Evolutionary conservation across 768 basidiomycete genomes (phyloP).

Genomic region (Lentinula detonsa): DNA sequence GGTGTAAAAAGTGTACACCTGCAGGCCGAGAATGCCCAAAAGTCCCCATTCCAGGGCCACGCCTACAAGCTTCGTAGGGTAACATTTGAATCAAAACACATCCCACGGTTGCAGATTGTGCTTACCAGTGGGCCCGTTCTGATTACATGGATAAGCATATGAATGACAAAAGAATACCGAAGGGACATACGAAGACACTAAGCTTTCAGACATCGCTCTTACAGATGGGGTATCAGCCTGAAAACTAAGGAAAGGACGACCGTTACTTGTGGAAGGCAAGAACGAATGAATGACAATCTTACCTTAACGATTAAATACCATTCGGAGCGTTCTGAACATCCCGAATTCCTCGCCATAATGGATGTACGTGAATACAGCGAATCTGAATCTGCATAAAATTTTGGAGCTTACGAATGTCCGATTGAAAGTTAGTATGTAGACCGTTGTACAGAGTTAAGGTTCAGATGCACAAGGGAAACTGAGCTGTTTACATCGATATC

Average conservation of each 20-base stretch:
- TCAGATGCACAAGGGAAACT: background rate
- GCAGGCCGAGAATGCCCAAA: background rate
- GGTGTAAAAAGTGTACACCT: conserved; percentile 3
- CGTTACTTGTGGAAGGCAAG: background rate
- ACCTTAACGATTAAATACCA: background rate
- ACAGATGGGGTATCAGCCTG: background rate
- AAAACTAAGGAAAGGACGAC: background rate
- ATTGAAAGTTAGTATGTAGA: background rate
- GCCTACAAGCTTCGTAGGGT: background rate
- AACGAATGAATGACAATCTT: background rate
- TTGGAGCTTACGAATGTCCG: background rate
- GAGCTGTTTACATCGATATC: background rate
- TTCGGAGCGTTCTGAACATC: background rate
- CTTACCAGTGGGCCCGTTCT: background rate
- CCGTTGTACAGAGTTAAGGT: background rate
- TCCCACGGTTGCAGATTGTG: background rate
- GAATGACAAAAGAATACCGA: background rate
- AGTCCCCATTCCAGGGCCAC: background rate
- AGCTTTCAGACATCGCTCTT: background rate
- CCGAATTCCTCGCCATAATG: background rate
- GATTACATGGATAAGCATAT: background rate
- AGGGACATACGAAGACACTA: background rate
- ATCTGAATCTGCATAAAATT: background rate
- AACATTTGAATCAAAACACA: background rate
- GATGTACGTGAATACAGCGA: background rate